Conservation (phyloP, 192 early-diverging fungal species). For the Entomortierella chlamydospora region DNA sequence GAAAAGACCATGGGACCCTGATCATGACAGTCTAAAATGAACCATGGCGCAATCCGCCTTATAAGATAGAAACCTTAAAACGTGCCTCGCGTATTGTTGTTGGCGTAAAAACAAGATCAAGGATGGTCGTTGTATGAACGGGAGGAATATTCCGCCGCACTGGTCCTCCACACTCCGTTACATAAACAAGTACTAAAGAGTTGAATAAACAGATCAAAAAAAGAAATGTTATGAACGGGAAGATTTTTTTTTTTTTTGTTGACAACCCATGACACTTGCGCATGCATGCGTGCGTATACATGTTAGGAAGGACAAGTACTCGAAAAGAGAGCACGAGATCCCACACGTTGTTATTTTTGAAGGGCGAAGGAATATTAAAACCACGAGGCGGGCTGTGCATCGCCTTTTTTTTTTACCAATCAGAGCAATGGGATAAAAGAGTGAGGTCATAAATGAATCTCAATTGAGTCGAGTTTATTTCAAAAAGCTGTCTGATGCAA, state of each 20-base stretch:
- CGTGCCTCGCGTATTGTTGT: too few relatives aligned
- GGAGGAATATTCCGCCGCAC: conserved; percentile 8
- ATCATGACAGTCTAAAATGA: too few relatives aligned
- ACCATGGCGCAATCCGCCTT: too few relatives aligned
- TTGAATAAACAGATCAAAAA: too few relatives aligned
- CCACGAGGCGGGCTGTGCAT: conserved; percentile 23
- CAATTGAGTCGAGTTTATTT: not conserved
- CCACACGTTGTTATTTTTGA: too few relatives aligned
- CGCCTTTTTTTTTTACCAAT: conserved; percentile 2
- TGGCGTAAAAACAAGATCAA: too few relatives aligned
- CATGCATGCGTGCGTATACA: not conserved
- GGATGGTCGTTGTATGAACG: too few relatives aligned
- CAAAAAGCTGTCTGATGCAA: not conserved
- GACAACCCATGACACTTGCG: not conserved
- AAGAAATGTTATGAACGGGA: conserved; percentile 20
- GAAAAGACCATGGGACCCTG: too few relatives aligned
- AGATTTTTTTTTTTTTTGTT: conserved; percentile 16
- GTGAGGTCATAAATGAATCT: not conserved
- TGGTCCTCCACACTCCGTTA: not conserved
- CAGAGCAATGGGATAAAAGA: not conserved
- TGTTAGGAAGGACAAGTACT: not conserved
- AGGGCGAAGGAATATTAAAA: conserved; percentile 4
- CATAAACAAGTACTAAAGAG: conserved; percentile 7
- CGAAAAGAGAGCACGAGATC: not conserved
- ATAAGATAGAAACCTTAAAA: too few relatives aligned